A percentile compares a stretch with the other conserved stretches of the same genome.
Conservation (phyloP, 75 land plant genomes). For the Cunninghamia lanceolata region DNA sequence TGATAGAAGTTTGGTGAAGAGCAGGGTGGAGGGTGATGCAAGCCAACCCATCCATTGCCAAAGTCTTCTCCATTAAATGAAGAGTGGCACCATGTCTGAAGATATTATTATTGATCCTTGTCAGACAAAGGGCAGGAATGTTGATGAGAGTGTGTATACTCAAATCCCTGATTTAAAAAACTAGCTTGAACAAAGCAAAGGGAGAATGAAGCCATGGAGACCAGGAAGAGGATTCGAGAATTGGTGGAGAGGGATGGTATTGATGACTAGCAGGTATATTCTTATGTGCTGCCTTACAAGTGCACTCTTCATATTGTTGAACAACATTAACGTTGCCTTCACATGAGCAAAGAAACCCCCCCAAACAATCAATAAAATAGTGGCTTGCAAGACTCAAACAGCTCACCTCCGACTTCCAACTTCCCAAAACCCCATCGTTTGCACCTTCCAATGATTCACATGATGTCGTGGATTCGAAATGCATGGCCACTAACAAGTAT, state of each 20-base stretch:
- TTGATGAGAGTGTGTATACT: constrained; percentile 73
- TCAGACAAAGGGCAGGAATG: constrained; percentile 81
- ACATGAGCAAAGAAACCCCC: constrained; percentile 22
- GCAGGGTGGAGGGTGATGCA: no score
- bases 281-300: constrained; percentile 82
- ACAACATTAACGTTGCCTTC: not conserved
- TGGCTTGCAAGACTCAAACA: constrained; percentile 32
- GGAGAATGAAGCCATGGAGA: constrained; percentile 45
- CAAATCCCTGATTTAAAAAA: constrained; percentile 60
- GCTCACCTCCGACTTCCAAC: not conserved
- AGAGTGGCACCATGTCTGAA: no score
- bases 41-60: no score
- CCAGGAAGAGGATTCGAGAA: constrained; percentile 78
- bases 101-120: no score
- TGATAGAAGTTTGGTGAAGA: no score
- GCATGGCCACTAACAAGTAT: not conserved
- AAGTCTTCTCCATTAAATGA: no score
- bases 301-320: constrained; percentile 15
- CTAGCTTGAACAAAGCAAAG: constrained; percentile 83
- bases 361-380: constrained; percentile 38
- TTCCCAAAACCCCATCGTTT: not conserved
- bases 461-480: not conserved
- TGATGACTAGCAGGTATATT: constrained; percentile 83
- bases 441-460: no score
- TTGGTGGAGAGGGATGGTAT: constrained; percentile 36